Evolutionary conservation across 768 basidiomycete genomes (phyloP).

Genomic region (Tulasnella sp.): DNA sequence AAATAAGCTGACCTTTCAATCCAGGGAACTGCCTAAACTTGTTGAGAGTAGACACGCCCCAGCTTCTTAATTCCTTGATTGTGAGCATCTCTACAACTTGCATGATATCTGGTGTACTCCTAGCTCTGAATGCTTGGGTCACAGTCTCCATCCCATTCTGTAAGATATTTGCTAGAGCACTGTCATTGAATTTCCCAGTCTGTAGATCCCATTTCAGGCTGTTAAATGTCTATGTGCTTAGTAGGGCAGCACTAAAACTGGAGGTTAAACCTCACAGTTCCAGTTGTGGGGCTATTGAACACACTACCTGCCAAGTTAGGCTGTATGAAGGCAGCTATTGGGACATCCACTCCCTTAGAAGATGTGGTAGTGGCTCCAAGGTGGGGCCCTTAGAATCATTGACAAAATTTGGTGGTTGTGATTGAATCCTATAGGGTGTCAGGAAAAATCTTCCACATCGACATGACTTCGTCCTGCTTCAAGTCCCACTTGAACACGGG

Average conservation of each 20-base stretch:
- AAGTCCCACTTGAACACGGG: no score
- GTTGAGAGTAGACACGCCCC: conserved; percentile 53
- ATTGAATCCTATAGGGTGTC: background rate
- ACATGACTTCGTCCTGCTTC: no score
- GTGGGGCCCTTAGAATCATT: background rate
- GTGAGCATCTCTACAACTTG: conserved; percentile 55
- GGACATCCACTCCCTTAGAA: background rate
- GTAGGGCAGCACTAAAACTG: background rate
- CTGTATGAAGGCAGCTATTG: background rate
- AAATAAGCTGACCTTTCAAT: conserved; percentile 20
- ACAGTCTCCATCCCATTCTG: conserved; percentile 47
- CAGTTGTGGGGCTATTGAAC: no score
- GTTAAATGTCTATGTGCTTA: conserved; percentile 45
- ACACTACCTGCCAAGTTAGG: no score
- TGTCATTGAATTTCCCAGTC: conserved; percentile 47
- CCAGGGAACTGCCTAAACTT: conserved; percentile 36
- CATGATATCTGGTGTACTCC: conserved; percentile 55
- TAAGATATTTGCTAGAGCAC: conserved; percentile 49
- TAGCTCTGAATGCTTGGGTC: conserved; percentile 55
- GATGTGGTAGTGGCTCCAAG: background rate
- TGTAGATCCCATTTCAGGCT: conserved; percentile 49
- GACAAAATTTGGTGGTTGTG: background rate
- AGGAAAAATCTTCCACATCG: conserved; percentile 13
- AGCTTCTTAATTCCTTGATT: conserved; percentile 52
- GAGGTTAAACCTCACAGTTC: no score